These are phyloP conservation scores for Colletotrichum graminicola DNA, from an alignment of 2,329 filamentous ascomycete genomes.

Conservation along the genomic window DNA sequence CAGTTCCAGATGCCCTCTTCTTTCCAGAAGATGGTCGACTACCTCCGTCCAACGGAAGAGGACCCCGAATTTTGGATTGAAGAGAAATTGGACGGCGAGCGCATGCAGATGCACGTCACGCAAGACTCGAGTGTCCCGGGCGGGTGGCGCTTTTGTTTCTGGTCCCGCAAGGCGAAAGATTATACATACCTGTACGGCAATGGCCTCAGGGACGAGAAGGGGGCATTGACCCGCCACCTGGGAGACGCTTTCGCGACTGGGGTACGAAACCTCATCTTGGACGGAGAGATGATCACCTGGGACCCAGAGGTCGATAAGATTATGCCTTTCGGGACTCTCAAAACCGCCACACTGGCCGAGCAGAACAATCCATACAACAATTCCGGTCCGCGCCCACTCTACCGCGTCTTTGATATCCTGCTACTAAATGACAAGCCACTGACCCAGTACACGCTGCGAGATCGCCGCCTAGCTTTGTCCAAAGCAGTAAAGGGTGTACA, in stretches of 20 bases:
- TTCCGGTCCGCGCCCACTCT: conserved; percentile 79
- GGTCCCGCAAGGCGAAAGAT: conserved; percentile 96
- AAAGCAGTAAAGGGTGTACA: conserved; percentile 77
- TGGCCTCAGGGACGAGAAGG: conserved; percentile 78
- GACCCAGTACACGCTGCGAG: conserved; percentile 84
- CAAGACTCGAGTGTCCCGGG: conserved; percentile 76
- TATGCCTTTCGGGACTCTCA: conserved; percentile 91
- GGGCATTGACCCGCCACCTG: conserved; percentile 84
- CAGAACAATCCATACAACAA: conserved; percentile 77
- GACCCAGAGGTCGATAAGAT: conserved; percentile 87
- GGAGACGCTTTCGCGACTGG: conserved; percentile 80
- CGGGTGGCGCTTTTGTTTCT: conserved; percentile 84
- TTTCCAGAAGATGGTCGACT: conserved; percentile 83
- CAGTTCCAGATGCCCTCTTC: conserved; percentile 86
- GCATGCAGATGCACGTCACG: conserved; percentile 95
- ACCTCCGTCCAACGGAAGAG: conserved; percentile 73
- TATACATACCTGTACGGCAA: conserved; percentile 95
- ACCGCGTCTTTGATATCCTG: conserved; percentile 90
- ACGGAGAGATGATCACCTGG: conserved; percentile 99
- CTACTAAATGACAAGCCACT: conserved; percentile 86
- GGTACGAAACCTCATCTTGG: conserved; percentile 89
- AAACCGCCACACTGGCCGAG: conserved; percentile 87
- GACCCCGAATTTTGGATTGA: conserved; percentile 94
- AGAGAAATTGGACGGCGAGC: conserved; percentile 96
- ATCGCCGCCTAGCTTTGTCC: conserved; percentile 81